These are phyloP conservation scores for Colletotrichum agaves DNA, from an alignment of 2,329 filamentous ascomycete genomes.

Conservation along the genomic window DNA sequence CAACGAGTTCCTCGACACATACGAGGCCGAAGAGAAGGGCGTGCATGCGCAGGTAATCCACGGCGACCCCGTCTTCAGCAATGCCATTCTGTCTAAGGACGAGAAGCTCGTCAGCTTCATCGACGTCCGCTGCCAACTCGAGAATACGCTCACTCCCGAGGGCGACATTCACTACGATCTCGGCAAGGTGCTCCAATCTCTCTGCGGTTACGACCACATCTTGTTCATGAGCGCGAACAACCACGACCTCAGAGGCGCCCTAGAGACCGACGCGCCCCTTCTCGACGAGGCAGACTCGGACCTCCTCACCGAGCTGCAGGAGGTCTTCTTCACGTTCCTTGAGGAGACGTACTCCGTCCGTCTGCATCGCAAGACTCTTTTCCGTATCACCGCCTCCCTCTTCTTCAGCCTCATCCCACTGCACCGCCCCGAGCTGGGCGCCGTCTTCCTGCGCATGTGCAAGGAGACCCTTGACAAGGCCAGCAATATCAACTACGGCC, in stretches of 20 bases:
- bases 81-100: constrained; percentile 44
- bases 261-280: constrained; percentile 38
- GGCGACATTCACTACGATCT: constrained; percentile 47
- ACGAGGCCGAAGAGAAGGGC: constrained; percentile 45
- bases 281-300: constrained; percentile 42
- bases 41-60: constrained; percentile 43
- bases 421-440: constrained; percentile 42
- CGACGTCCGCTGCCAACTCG: constrained; percentile 45
- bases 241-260: constrained; percentile 34
- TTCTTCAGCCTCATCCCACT: constrained; percentile 46
- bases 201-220: constrained; percentile 46
- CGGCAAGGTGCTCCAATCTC: constrained; percentile 45
- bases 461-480: constrained; percentile 43
- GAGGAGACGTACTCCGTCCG: constrained; percentile 41
- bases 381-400: constrained; percentile 45
- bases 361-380: constrained; percentile 45
- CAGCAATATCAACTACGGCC: constrained; percentile 38
- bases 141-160: constrained; percentile 42
- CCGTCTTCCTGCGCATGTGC: constrained; percentile 43
- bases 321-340: constrained; percentile 43
- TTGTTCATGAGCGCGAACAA: constrained; percentile 42
- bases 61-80: constrained; percentile 46
- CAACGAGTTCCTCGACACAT: constrained; percentile 44
- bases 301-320: constrained; percentile 42
- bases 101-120: constrained; percentile 44